Conservation (phyloP, 2,329 filamentous ascomycete species). For the Raffaelea arxii region DNA sequence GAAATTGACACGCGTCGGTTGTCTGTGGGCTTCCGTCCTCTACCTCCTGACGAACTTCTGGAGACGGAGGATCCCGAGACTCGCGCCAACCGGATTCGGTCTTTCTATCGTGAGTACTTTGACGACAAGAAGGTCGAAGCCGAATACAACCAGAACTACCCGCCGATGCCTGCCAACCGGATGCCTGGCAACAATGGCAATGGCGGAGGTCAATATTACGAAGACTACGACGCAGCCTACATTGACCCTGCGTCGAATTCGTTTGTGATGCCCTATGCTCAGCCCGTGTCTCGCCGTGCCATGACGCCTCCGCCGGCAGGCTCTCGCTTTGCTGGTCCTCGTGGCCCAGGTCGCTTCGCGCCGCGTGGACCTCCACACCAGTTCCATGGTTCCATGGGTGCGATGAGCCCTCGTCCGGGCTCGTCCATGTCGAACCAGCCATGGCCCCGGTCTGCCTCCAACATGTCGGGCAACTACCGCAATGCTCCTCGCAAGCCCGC, state of each 20-base stretch:
- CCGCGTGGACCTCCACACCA: slow-evolving; percentile 24
- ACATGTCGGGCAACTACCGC: slow-evolving; percentile 33
- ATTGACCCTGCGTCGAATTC: slow-evolving; percentile 59
- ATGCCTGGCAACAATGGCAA: slow-evolving; percentile 3
- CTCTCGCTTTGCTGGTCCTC: slow-evolving; percentile 29
- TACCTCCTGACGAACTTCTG: slow-evolving; percentile 74
- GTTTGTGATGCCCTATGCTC: slow-evolving; percentile 73
- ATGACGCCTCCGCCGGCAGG: slow-evolving; percentile 83
- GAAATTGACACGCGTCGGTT: slow-evolving; percentile 45
- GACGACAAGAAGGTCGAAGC: slow-evolving; percentile 58
- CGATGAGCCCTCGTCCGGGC: slow-evolving; percentile 43
- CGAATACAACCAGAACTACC: slow-evolving; percentile 17
- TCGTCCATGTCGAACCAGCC: slow-evolving; percentile 46
- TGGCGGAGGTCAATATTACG: slow-evolving; percentile 47
- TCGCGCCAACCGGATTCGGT: slow-evolving; percentile 90
- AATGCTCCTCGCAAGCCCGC: slow-evolving; percentile 33
- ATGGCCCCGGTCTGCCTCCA: slow-evolving; percentile 38
- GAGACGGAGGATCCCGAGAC: slow-evolving; percentile 85
- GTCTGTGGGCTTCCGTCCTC: slow-evolving; percentile 68
- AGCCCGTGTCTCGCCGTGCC: slow-evolving; percentile 77
- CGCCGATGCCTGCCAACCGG: slow-evolving; percentile 6
- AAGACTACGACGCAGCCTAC: slow-evolving; percentile 63
- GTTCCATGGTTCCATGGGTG: slow-evolving; percentile 38
- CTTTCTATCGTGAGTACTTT: slow-evolving; percentile 99
- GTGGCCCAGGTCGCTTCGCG: too few relatives aligned